Percentiles rank a stretch among this genome's conserved stretches.
Evolutionary conservation across 2,329 filamentous ascomycete species (phyloP).

Genomic region (Xylaria multiplex): DNA sequence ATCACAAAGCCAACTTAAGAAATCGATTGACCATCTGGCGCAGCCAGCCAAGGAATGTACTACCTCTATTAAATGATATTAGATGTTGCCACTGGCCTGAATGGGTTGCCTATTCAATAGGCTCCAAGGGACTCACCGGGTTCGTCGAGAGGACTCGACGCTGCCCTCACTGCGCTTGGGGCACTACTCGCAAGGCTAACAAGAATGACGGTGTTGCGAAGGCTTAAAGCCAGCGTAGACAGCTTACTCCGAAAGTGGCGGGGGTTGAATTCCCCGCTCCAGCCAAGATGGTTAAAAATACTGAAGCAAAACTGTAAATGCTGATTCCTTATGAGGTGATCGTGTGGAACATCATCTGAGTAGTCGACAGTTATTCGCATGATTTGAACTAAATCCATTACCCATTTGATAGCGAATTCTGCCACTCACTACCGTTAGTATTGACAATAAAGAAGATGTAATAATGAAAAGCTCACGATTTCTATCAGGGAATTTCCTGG

Average conservation of each 20-base stretch:
- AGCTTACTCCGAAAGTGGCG: slow-evolving; percentile 77
- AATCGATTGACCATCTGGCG: slow-evolving; percentile 80
- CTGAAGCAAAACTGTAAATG: slow-evolving; percentile 80
- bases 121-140: slow-evolving; percentile 57
- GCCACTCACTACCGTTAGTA: slow-evolving; percentile 16
- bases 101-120: slow-evolving; percentile 9
- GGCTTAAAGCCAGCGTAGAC: slow-evolving; percentile 77
- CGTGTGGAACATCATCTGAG: slow-evolving; percentile 76
- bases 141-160: slow-evolving; percentile 70
- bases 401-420: slow-evolving; percentile 71
- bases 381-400: slow-evolving; percentile 74
- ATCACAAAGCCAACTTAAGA: slow-evolving; percentile 72
- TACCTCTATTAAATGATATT: slow-evolving; percentile 63
- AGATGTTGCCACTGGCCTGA: slow-evolving; percentile 16
- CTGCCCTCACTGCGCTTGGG: slow-evolving; percentile 63
- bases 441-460: not conserved
- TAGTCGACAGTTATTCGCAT: slow-evolving; percentile 83
- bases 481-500: slow-evolving; percentile 60
- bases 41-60: slow-evolving; percentile 78
- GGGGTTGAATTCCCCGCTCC: slow-evolving; percentile 68
- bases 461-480: slow-evolving; percentile 47
- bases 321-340: slow-evolving; percentile 77
- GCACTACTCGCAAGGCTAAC: slow-evolving; percentile 71
- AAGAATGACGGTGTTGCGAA: slow-evolving; percentile 76
- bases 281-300: slow-evolving; percentile 81